Evolutionary conservation across 1,139 yeast genomes (phyloP), one percentile per base, ranked within the genome.

Genomic region (Hemisphaericaspora lyxosophila): DNA sequence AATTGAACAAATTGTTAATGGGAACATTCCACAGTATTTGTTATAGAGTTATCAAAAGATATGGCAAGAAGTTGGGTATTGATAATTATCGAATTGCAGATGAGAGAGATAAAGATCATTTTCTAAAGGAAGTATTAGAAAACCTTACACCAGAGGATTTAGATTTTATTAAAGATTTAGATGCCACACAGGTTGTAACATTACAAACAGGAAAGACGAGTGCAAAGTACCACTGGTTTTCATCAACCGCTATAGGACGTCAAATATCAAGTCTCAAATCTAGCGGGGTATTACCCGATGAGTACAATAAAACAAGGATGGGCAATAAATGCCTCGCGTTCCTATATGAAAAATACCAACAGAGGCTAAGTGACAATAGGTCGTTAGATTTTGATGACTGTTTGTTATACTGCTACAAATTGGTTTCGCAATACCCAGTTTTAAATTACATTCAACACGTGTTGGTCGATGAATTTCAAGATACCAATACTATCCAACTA

Each of bases 381-480:
- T 58, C 78, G 16, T 55, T 86, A 12, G 97, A 90, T 57, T 90
- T 87, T 58, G 97, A 90, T 56, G 97, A 90, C 55, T 71, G 94
- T 38, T 64, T 92, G 26, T 55, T 85, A 22, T 63, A 69, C 37
- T 74, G 89, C 26, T 64, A 70, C 44, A 55, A 63, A 9, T 60
- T 89, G 13, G 51, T 88, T n/a, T 50, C 63, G 1, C 47, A 54
- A 15, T 57, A 63, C 39, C 66, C 71, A 0, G 75, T 80, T 15
- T 63, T 84, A 15, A 64, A 66, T 2, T 64, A 67, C 38, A 64
- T 85, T 6, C 67, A 77, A 45, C 92, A 87, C 50, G 90, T 89
- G 0, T 66, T 92, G 16, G 88, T 92, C 3, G 98, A 92, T 60
- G 98, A 92, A 57, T 92, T 87, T 51, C 98, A 92, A 61, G 98